Conservation (phyloP, 192 early-diverging fungal species). For the Backusella macrospora region DNA sequence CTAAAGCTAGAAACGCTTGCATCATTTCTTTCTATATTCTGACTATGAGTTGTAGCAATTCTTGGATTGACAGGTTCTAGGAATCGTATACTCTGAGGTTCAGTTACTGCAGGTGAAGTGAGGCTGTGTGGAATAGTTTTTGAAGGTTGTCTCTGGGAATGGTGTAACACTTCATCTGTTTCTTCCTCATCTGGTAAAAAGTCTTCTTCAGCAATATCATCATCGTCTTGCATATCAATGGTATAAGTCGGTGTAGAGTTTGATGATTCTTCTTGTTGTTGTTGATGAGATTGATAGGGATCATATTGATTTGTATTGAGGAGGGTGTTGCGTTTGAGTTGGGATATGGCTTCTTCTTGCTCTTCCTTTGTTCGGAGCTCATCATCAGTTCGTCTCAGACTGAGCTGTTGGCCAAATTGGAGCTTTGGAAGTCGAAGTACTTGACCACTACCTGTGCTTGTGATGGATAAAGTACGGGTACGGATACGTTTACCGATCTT, state of each 20-base stretch:
- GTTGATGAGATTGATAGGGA: background rate
- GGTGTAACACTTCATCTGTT: slow-evolving; percentile 8
- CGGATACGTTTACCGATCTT: slow-evolving; percentile 59
- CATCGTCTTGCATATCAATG: slow-evolving; percentile 32
- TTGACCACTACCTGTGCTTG: slow-evolving; percentile 37
- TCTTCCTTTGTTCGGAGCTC: slow-evolving; percentile 4
- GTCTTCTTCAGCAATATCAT: slow-evolving; percentile 31
- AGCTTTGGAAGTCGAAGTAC: slow-evolving; percentile 38
- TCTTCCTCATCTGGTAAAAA: slow-evolving; percentile 32
- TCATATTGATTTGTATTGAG: slow-evolving; percentile 26
- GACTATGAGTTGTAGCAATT: background rate
- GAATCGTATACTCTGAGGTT: slow-evolving; percentile 41
- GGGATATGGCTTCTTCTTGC: slow-evolving; percentile 18
- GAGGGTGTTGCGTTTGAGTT: slow-evolving; percentile 28
- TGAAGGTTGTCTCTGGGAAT: background rate
- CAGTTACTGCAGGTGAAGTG: slow-evolving; percentile 21
- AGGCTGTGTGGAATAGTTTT: background rate
- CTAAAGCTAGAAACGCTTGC: slow-evolving; percentile 23
- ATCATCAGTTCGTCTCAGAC: slow-evolving; percentile 17
- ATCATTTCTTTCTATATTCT: slow-evolving; percentile 10
- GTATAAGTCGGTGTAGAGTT: slow-evolving; percentile 13
- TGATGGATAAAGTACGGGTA: slow-evolving; percentile 41
- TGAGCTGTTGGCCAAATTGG: slow-evolving; percentile 35
- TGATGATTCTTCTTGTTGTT: background rate
- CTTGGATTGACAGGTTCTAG: slow-evolving; percentile 43